These are phyloP conservation scores for Ceriops zippeliana DNA, from an alignment of 345 rosid species.

Conservation along the genomic window DNA sequence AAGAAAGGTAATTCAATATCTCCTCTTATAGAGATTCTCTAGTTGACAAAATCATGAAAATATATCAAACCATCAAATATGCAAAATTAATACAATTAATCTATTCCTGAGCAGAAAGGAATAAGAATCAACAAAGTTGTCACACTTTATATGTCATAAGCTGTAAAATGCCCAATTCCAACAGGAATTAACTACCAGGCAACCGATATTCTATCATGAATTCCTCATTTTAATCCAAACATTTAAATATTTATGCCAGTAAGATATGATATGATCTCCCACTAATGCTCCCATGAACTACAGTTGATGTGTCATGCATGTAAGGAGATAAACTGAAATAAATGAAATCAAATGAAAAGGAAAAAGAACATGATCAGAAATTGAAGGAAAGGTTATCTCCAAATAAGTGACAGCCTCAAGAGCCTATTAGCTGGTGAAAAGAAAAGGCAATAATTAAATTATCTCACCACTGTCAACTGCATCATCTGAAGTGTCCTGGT, in stretches of 20 bases:
- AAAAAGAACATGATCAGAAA: slow-evolving; percentile 1
- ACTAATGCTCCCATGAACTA: too few species aligned
- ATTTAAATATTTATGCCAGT: neutral
- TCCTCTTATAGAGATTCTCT: too few species aligned
- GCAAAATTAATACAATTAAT: neutral
- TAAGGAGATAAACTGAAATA: too few species aligned
- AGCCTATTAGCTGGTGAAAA: neutral
- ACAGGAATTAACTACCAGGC: neutral
- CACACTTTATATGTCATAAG: neutral
- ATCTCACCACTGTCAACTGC: slow-evolving; percentile 46
- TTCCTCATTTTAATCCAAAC: neutral
- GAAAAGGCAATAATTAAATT: neutral
- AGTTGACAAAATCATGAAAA: too few species aligned
- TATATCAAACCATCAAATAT: neutral
- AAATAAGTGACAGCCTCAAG: neutral
- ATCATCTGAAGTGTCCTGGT: slow-evolving; percentile 37
- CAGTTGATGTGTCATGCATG: too few species aligned
- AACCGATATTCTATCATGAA: neutral
- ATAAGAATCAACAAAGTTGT: neutral
- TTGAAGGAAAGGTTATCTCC: neutral
- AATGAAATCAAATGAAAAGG: neutral
- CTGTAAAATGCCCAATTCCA: neutral
- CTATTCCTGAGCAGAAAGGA: neutral
- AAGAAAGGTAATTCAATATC: neutral
- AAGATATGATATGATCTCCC: too few species aligned